Base-by-base conservation (phyloP, 1,284 basidiomycete species). In the Ceratobasidium sp. region DNA sequence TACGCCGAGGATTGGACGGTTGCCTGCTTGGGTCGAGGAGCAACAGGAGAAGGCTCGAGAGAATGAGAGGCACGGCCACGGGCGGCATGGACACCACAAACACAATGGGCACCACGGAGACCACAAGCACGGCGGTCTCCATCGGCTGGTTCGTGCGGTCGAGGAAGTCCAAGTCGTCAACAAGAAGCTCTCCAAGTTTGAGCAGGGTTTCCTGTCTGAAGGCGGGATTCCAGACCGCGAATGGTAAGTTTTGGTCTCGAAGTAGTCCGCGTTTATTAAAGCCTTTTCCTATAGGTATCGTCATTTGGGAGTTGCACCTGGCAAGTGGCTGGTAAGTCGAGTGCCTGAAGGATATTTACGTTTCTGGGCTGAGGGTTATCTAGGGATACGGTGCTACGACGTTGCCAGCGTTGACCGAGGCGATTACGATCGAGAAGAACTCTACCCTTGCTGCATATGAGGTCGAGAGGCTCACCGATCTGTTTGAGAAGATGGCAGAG, bases 351-450 rank as follows among this genome's bases (percentile, higher is more conserved):
- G n/a, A n/a, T n/a, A n/a, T 52, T 44, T 6, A 32, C 11, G 46
- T 71, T 4, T n/a, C 13, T 46, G 9, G 22, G 1, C 34, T n/a
- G 3, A 9, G 25, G 34, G 11, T 37, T 13, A 5, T 61, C 4
- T 37, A 73, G 92, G 92, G 92, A 2, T 97, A 97, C 81, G 95
- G 95, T 44, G 94, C 94, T 7, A 95, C 94, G 0, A 93, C 93
- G 2, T 88, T 97, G n/a, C n/a, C 95, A 7, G 93, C 89, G 19
- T 85, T 97, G 59, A 94, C 91, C 0, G 95, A 97, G 82, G 91
- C 94, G 5, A 86, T 96, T 77, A 88, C 89, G 6, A 87, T 90
- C 70, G 93, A 95, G 76, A 87, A 90, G 81, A 90, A 92, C 80
- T 80, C 83, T 22, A 88, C 87, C 13, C 83, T 91, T 68, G 91